Evolutionary conservation across 2,329 filamentous ascomycete genomes (phyloP), one percentile per base, ranked within the genome.

Genomic region (Curvularia hawaiiensis): DNA sequence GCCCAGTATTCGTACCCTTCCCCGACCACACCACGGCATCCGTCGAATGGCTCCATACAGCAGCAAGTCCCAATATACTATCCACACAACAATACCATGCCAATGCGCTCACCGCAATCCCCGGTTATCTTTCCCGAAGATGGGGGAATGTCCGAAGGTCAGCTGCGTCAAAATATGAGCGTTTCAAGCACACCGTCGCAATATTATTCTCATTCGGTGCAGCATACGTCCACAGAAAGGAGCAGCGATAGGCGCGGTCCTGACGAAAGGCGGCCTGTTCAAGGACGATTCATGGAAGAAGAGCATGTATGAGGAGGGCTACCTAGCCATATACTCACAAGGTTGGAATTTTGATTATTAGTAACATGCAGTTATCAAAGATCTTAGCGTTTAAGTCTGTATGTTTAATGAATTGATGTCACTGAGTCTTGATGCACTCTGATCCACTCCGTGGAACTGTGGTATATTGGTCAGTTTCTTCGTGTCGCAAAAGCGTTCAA

Each of bases 31-130:
- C 61, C 69, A 24, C 43, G 53, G 9, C 56, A 61, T n/a, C 62
- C 55, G 18, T 49, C 57, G 0, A 57, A 53, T 20, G 50, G 52
- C 31, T 56, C 58, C 44, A 50, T 44, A 31, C 62, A 59, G 18
- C 56, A 61, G n/a, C 61, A 68, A 50, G 48, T 58, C 30, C 68
- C 71, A 52, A 50, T 67, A n/a, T 72, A 73, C 54, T 73, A 71
- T 44, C 68, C 69, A 9, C 69, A 68, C 12, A 67, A 68, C 4
- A 63, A 59, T 22, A 66, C 69, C 14, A 59, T 61, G 24, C 55
- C 59, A 14, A 62, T 52, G 6, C 63, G 54, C 10, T 45, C 63
- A 16, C 63, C 61, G 24, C 52, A 57, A 30, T 58, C 63, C 16
- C 67, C 62, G 38, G 54, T 48, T 22, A 63, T 63, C 6, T 56